Percentiles rank a stretch among this genome's conserved stretches.
These are phyloP conservation scores for Schizopora paradoxa DNA, from an alignment of 1,284 basidiomycete genomes.

Conservation along the genomic window DNA sequence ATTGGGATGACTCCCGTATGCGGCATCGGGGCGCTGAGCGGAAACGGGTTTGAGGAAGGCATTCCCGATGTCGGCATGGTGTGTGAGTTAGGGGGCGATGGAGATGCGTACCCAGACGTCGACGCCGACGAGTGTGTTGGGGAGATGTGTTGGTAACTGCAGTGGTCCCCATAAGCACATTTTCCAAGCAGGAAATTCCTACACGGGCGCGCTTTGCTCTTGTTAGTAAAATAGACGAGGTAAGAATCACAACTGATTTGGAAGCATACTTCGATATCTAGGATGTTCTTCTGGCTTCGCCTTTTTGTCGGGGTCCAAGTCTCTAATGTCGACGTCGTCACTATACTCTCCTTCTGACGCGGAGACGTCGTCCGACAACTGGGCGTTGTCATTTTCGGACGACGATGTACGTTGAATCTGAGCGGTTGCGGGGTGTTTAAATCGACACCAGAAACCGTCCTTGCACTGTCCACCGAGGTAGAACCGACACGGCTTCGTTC, in stretches of 20 bases:
- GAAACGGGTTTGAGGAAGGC: neutral
- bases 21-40: neutral
- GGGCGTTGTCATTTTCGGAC: conserved; percentile 1
- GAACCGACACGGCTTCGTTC: conserved; percentile 20
- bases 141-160: conserved; percentile 24
- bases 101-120: neutral
- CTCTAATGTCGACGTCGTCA: conserved; percentile 19
- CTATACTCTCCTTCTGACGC: conserved; percentile 2
- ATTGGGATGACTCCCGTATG: conserved; percentile 1
- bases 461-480: conserved; percentile 19
- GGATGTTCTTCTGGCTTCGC: conserved; percentile 19
- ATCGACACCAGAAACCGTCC: conserved; percentile 22
- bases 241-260: conserved; percentile 8
- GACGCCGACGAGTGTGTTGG: conserved; percentile 2
- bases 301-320: conserved; percentile 19
- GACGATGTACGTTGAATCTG: conserved; percentile 6
- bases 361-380: neutral
- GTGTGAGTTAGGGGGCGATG: neutral
- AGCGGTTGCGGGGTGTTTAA: conserved; percentile 18
- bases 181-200: conserved; percentile 26
- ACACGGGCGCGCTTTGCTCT: conserved; percentile 25
- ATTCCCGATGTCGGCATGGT: conserved; percentile 2
- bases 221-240: neutral
- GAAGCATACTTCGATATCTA: conserved; percentile 22
- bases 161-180: conserved; percentile 26